Percentiles rank a stretch among this genome's conserved stretches.
phyloP scores from a whole-genome alignment of 1,139 yeast species.

The Kazachstania sp. region DNA sequence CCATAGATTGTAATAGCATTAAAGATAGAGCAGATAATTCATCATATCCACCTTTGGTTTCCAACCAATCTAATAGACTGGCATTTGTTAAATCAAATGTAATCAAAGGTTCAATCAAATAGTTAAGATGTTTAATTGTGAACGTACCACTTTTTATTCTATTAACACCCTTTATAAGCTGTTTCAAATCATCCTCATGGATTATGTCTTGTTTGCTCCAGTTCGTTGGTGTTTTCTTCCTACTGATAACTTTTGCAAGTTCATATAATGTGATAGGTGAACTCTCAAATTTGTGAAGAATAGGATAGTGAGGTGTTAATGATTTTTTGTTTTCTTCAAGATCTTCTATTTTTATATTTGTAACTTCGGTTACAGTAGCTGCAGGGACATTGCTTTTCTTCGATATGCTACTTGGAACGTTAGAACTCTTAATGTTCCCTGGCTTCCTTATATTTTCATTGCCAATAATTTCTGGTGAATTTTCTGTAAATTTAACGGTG shows the following conservation, averaged over 20 bases:
- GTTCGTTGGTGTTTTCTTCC: not conserved
- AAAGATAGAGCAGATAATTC: conserved; percentile 14
- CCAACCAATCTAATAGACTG: conserved; percentile 19
- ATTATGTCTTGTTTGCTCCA: not conserved
- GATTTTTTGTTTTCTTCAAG: not conserved
- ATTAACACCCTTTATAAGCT: conserved; percentile 16
- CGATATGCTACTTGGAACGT: not conserved
- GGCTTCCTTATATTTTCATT: conserved; percentile 1
- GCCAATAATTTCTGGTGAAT: conserved; percentile 19
- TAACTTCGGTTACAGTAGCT: not conserved
- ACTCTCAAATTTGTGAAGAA: conserved; percentile 6
- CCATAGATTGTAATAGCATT: conserved; percentile 21
- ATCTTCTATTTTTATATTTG: not conserved
- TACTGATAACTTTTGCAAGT: conserved; percentile 8
- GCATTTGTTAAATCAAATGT: conserved; percentile 7
- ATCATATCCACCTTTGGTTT: conserved; percentile 16
- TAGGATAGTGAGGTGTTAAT: not conserved
- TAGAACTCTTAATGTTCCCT: not conserved
- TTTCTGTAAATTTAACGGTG: conserved; percentile 23
- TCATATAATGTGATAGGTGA: conserved; percentile 16
- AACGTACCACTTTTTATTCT: conserved; percentile 24
- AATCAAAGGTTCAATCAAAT: conserved; percentile 18
- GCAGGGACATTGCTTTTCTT: not conserved
- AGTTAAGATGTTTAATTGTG: conserved; percentile 23
- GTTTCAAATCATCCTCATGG: conserved; percentile 8